Evolutionary conservation across 1,284 basidiomycete genomes (phyloP), one percentile per base, ranked within the genome.

Genomic region (Marasmius oreades): DNA sequence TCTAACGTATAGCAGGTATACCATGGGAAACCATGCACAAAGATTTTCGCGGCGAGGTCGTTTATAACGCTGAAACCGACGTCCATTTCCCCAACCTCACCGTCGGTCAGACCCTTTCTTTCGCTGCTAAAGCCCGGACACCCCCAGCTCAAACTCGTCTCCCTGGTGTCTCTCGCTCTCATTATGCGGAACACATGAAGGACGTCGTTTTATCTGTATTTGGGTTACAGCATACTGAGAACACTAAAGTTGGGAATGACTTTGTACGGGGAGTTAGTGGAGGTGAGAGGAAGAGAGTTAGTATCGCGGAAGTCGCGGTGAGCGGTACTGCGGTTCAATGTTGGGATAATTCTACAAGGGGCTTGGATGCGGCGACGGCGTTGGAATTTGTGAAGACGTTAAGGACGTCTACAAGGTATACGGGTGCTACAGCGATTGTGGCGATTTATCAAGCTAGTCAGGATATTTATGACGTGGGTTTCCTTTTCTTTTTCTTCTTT

Each of bases 1-100:
- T 34, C 31, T 12, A 14, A 37, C 33, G 22, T 24, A 12, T 26
- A 1, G 6, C 16, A 58, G 59, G 59, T 53, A 77, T 85, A 52
- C 60, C 61, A 55, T 79, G 64, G 70, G 77, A 53, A 36, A 57
- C 52, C 7, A 82, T 84, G 76, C 67, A 69, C 62, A 79, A 80
- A 66, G 65, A 60, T 24, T 63, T 62, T 50, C 55, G 56, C 53
- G 62, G 58, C 23, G 60, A 62, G 52, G 62, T 63, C 51, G 55
- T 64, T 33, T 64, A 64, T 61, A 60, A 62, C 52, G 62, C 61
- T 23, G 61, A 63, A 44, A 77, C 78, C 60, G 83, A 85, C 62
- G 74, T 79, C 52, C 84, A 86, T 67, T 76, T 81, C 45, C 77
- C 83, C n/a, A 82, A 80, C 34, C 70, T 86, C 37, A 84, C 83